Evolutionary conservation across 2,329 filamentous ascomycete genomes (phyloP).

Genomic region (Claviceps sp.): DNA sequence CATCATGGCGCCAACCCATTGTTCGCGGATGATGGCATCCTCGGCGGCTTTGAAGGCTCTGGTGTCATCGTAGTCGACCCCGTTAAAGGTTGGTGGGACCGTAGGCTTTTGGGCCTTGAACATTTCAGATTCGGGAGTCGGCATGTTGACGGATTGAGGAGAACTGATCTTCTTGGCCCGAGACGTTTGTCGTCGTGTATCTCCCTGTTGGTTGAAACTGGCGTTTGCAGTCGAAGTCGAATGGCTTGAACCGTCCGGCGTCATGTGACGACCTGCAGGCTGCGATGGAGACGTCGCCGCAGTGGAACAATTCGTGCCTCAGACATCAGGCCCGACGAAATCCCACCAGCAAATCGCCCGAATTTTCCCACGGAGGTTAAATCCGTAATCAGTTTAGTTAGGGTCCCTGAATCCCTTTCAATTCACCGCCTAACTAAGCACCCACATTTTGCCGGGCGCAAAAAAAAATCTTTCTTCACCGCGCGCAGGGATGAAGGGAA

Average conservation of each 20-base stretch:
- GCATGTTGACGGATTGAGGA: slow-evolving; percentile 38
- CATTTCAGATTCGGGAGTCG: slow-evolving; percentile 67
- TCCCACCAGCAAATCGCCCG: too few species aligned
- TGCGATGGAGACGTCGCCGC: too few species aligned
- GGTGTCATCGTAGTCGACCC: slow-evolving; percentile 77
- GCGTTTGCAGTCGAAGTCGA: background rate
- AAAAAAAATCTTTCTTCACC: slow-evolving; percentile 14
- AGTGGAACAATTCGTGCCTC: background rate
- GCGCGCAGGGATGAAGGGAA: slow-evolving; percentile 9
- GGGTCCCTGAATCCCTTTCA: background rate
- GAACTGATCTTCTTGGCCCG: background rate
- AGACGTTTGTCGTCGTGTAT: background rate
- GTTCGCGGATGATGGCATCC: slow-evolving; percentile 69
- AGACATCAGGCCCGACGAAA: slow-evolving; percentile 15
- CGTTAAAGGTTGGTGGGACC: slow-evolving; percentile 71
- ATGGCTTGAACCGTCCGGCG: background rate
- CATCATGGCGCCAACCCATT: slow-evolving; percentile 89
- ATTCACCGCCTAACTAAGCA: slow-evolving; percentile 21
- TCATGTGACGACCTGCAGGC: too few species aligned
- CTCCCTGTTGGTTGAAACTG: background rate
- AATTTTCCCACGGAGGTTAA: too few species aligned
- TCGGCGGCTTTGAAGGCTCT: slow-evolving; percentile 69
- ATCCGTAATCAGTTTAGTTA: too few species aligned
- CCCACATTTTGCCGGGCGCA: slow-evolving; percentile 22
- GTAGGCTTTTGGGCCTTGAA: slow-evolving; percentile 77